phyloP scores from a whole-genome alignment of 768 basidiomycete species.

The Dentipellis sp. region DNA sequence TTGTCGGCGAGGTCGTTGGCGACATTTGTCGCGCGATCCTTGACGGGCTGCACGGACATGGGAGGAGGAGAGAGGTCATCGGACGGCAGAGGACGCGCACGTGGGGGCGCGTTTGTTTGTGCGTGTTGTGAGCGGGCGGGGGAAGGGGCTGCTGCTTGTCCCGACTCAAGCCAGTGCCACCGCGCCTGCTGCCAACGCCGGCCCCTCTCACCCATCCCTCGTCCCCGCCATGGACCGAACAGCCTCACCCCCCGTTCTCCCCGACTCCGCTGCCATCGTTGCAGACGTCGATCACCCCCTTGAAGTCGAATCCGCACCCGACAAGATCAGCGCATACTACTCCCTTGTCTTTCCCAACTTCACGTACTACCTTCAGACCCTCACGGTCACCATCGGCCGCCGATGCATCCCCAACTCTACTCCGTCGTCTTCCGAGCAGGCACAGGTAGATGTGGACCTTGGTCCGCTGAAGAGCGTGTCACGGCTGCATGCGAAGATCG shows the following conservation, averaged over 20 bases:
- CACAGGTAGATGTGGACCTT: slow-evolving; percentile 80
- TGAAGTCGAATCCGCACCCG: slow-evolving; percentile 29
- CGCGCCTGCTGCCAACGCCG: background rate
- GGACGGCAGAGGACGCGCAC: too few species aligned
- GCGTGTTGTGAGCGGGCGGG: background rate
- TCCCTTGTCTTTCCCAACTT: slow-evolving; percentile 90
- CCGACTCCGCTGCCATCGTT: slow-evolving; percentile 19
- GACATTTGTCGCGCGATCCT: slow-evolving; percentile 33
- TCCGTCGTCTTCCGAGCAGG: slow-evolving; percentile 46
- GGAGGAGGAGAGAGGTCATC: background rate
- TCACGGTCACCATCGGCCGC: slow-evolving; percentile 89
- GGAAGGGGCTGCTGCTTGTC: background rate
- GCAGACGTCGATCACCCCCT: slow-evolving; percentile 15
- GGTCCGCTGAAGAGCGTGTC: slow-evolving; percentile 96
- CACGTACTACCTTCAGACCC: slow-evolving; percentile 95
- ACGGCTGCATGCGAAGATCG: slow-evolving; percentile 92
- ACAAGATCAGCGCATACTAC: slow-evolving; percentile 90
- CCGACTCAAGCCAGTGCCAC: background rate
- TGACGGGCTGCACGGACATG: background rate
- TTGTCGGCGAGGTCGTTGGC: slow-evolving; percentile 53
- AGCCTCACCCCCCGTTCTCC: slow-evolving; percentile 21
- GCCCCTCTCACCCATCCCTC: background rate
- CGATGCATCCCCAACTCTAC: slow-evolving; percentile 59
- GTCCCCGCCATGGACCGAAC: slow-evolving; percentile 14
- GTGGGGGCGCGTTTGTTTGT: background rate